phyloP scores from a whole-genome alignment of 345 rosid genomes.

The Salix brachista region DNA sequence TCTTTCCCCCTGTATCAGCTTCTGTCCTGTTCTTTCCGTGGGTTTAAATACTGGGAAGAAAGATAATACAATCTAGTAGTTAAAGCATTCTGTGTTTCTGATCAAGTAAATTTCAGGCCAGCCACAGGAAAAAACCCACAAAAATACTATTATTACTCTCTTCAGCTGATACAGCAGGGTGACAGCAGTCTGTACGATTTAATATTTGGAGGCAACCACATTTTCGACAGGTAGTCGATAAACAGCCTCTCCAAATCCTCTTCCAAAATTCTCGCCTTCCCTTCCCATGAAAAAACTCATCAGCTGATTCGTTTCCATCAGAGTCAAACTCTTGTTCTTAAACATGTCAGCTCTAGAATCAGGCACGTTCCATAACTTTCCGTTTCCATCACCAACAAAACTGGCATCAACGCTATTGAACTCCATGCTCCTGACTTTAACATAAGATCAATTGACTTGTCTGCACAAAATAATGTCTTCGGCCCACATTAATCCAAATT shows the following conservation, averaged over 20 bases:
- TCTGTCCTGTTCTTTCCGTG: background rate
- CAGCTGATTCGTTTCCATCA: constrained; percentile 64
- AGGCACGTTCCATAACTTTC: constrained; percentile 55
- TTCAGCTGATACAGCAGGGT: constrained; percentile 23
- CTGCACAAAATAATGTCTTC: constrained; percentile 66
- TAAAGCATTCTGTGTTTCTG: background rate
- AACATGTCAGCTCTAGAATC: constrained; percentile 79
- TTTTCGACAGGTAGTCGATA: constrained; percentile 61
- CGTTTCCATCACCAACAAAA: constrained; percentile 47
- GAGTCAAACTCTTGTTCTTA: constrained; percentile 60
- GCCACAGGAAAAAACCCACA: background rate
- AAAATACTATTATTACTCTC: constrained; percentile 20
- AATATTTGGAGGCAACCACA: constrained; percentile 63
- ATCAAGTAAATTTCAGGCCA: background rate
- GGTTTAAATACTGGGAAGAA: background rate
- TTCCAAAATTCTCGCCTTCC: constrained; percentile 33
- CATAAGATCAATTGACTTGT: constrained; percentile 49
- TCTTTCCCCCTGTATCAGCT: background rate
- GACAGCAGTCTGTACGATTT: constrained; percentile 54
- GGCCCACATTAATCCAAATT: constrained; percentile 66
- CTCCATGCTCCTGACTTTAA: constrained; percentile 55
- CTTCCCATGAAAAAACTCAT: constrained; percentile 61
- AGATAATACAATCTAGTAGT: background rate
- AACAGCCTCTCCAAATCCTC: constrained; percentile 72
- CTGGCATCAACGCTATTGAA: constrained; percentile 74